Evolutionary conservation across 768 basidiomycete species (phyloP).

Genomic region (Lactarius psammicola): DNA sequence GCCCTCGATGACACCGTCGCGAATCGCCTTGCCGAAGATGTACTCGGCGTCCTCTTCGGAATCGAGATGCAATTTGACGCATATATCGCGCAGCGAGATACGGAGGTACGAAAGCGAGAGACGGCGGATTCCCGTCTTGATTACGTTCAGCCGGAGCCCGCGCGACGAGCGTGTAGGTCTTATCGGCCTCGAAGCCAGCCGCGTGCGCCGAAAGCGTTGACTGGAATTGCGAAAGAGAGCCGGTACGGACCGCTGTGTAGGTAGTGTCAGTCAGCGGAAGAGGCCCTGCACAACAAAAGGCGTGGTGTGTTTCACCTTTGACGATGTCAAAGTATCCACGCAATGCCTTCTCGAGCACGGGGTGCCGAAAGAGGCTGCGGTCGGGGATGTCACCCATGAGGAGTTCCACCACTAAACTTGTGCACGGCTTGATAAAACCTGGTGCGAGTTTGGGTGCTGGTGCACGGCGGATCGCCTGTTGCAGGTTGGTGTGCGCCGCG

Average conservation of each 20-base stretch:
- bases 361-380: slow-evolving; percentile 83
- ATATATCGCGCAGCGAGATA: slow-evolving; percentile 92
- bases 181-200: slow-evolving; percentile 77
- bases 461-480: slow-evolving; percentile 93
- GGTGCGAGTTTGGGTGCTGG: slow-evolving; percentile 85
- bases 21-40: slow-evolving; percentile 95
- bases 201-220: slow-evolving; percentile 73
- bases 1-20: slow-evolving; percentile 95
- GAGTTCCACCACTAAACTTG: slow-evolving; percentile 93
- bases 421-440: slow-evolving; percentile 96
- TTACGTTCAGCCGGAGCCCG: slow-evolving; percentile 98
- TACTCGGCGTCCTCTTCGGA: slow-evolving; percentile 98
- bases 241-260: slow-evolving; percentile 81
- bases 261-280: slow-evolving; percentile 5
- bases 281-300: not conserved
- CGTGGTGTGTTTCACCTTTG: slow-evolving; percentile 59
- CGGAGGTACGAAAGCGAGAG: slow-evolving; percentile 94
- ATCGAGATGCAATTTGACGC: slow-evolving; percentile 90
- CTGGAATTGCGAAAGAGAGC: slow-evolving; percentile 94
- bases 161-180: slow-evolving; percentile 86
- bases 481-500: slow-evolving; percentile 84
- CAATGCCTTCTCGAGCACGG: slow-evolving; percentile 85
- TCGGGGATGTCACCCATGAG: slow-evolving; percentile 99
- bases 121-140: slow-evolving; percentile 95
- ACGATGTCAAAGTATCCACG: slow-evolving; percentile 93